These are phyloP conservation scores for Psidium friedrichsthalianum DNA, from an alignment of 345 rosid genomes.

Conservation along the genomic window DNA sequence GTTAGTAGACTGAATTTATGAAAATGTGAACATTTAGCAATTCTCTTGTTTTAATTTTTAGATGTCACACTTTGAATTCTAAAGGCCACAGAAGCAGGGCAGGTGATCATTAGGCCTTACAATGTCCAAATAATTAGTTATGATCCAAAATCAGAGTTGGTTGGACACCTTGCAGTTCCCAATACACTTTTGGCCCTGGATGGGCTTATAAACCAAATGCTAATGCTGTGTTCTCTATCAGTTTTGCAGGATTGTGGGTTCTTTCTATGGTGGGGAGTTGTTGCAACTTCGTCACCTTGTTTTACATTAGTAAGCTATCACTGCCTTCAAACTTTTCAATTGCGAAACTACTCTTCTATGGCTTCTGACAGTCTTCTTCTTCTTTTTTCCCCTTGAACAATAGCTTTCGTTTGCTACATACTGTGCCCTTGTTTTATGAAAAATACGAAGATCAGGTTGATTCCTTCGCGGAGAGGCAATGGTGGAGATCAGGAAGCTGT, in stretches of 20 bases:
- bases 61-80: background rate
- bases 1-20: background rate
- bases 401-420: conserved; percentile 63
- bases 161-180: background rate
- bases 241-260: conserved; percentile 83
- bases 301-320: conserved; percentile 50
- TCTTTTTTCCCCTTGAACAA: background rate
- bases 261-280: conserved; percentile 63
- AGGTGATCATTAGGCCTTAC: background rate
- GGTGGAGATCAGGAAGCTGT: conserved; percentile 73
- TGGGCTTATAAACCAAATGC: background rate
- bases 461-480: conserved; percentile 62
- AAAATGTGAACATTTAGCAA: background rate
- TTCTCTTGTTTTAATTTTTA: background rate
- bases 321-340: background rate
- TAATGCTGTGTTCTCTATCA: conserved; percentile 10
- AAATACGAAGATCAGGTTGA: conserved; percentile 82
- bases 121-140: background rate
- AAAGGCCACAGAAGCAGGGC: background rate
- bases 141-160: background rate
- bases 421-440: conserved; percentile 73
- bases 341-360: background rate
- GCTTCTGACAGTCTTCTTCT: background rate
- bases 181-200: background rate
- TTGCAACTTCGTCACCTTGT: conserved; percentile 60